Base-by-base conservation (phyloP, 306 rosid species). In the Corylus heterophylla region DNA sequence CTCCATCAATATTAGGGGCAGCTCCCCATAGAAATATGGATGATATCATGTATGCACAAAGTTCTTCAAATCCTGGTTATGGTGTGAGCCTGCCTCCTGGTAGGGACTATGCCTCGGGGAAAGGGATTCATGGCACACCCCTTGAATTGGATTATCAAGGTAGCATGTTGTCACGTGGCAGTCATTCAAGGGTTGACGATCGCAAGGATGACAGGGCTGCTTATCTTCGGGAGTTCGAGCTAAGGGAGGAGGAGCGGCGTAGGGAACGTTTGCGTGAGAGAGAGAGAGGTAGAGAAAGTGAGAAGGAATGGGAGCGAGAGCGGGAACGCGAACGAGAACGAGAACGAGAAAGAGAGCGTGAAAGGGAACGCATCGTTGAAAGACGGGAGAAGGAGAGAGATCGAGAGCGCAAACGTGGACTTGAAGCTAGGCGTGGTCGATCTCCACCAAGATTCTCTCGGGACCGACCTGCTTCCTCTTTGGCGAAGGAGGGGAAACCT, bases 11-110 rank as follows among this genome's bases (percentile, higher is more conserved):
- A 82, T 79, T 95, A 79, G 99, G 99, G 77, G 99, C 97, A 64
- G 99, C 98, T 76, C 98, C 99, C 62, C 88, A 92, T 81, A 87
- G 97, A 83, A 93, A 88, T 67, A 89, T 85, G 70, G 98, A 95
- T 69, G 98, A 95, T 76, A 91, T 95, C 51, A 59, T 91, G 80
- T 93, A 91, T 86, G 82, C 92, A 13, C 99, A 90, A 69, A 88
- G 88, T 71, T 85, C 97, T 67, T 90, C 98, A 54, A 95, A 95
- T 83, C 98, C 98, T 79, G 98, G 98, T 70, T 95, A 95, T 85
- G 99, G 99, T 77, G 99, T 95, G 78, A 95, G 99, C 84, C 85
- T 95, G 73, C 99, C 99, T 59, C 99, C 99, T 49, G 99, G 99
- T 31, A 89, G 99, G 90, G 99, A 95, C 84, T 95, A 95, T 68